phyloP scores from a whole-genome alignment of 306 rosid species.

The Geum urbanum region DNA sequence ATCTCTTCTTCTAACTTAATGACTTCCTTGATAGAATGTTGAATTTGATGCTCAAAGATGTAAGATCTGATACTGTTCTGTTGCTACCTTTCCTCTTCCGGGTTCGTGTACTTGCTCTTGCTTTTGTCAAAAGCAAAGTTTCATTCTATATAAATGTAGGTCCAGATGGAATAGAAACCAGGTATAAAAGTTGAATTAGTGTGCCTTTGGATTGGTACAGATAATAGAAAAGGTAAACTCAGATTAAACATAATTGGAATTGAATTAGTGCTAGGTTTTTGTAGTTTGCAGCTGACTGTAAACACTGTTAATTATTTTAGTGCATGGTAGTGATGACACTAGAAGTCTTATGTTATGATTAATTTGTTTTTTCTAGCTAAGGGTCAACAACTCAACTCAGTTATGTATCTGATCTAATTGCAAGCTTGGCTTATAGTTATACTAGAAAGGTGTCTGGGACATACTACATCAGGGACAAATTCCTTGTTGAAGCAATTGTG shows the following conservation, averaged over 20 bases:
- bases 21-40: background rate
- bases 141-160: too few species aligned
- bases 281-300: background rate
- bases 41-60: background rate
- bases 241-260: background rate
- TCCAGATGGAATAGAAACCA: too few species aligned
- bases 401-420: background rate
- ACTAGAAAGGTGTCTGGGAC: background rate
- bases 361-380: background rate
- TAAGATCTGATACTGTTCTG: background rate
- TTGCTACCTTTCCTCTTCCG: slow-evolving; percentile 4
- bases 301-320: background rate
- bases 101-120: background rate
- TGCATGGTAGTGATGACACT: too few species aligned
- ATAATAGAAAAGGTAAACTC: background rate
- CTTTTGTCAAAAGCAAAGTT: too few species aligned
- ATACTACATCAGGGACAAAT: background rate
- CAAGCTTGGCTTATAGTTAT: background rate
- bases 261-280: background rate
- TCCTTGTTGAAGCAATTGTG: background rate
- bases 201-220: too few species aligned
- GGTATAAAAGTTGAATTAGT: background rate
- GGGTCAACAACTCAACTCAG: background rate
- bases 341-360: background rate
- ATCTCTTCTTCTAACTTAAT: background rate